phyloP scores from a whole-genome alignment of 495 filamentous ascomycete species.

The Oleoguttula mirabilis region DNA sequence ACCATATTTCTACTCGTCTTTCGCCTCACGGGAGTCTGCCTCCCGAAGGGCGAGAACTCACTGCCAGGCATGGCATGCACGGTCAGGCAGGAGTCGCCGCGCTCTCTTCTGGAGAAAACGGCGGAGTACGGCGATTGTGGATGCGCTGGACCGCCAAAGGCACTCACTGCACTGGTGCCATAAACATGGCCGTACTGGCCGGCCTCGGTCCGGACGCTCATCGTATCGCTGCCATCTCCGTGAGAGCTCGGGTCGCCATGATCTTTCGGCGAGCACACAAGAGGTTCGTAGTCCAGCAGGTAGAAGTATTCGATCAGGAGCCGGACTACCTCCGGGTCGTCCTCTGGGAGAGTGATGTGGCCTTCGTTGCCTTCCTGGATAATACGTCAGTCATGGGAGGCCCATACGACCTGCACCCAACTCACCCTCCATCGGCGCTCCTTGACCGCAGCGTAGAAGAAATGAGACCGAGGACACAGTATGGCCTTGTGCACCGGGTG shows the following conservation, averaged over 20 bases:
- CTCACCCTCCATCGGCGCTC: constrained; percentile 4
- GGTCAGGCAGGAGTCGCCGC: constrained; percentile 1
- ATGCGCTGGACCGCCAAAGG: constrained; percentile 7
- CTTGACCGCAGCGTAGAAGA: constrained; percentile 1
- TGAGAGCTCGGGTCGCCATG: background rate
- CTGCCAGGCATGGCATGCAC: constrained; percentile 7
- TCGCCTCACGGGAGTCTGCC: background rate
- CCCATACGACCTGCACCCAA: background rate
- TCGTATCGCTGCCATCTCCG: background rate
- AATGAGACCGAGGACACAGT: constrained; percentile 7
- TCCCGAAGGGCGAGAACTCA: background rate
- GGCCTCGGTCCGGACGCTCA: constrained; percentile 2
- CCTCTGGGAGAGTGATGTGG: constrained; percentile 4
- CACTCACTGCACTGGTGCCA: constrained; percentile 5
- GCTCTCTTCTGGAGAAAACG: background rate
- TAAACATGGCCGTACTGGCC: constrained; percentile 7
- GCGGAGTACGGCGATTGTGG: background rate
- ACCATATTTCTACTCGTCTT: background rate
- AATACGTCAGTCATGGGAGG: background rate
- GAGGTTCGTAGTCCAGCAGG: constrained; percentile 10
- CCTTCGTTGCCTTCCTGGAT: constrained; percentile 8
- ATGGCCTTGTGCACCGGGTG: constrained; percentile 8
- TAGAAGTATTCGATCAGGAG: constrained; percentile 9
- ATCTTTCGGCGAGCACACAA: background rate
- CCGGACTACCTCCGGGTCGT: constrained; percentile 6